Percentiles rank a stretch among this genome's conserved stretches.
These are phyloP conservation scores for Harrya chromipes DNA, from an alignment of 768 basidiomycete genomes.

Conservation along the genomic window DNA sequence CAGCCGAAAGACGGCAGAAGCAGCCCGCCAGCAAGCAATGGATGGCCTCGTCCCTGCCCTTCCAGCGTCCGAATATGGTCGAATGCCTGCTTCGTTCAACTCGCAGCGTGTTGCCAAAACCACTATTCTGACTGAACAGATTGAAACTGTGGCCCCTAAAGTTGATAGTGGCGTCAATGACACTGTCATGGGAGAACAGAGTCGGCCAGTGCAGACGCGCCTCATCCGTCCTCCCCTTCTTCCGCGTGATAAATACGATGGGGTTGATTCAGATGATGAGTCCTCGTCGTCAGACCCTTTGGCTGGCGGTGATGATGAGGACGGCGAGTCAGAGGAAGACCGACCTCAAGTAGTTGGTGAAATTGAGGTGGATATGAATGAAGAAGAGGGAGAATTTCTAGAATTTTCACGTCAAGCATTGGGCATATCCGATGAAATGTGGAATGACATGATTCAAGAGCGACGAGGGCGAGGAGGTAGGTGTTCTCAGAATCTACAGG, in stretches of 20 bases:
- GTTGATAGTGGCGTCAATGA: constrained; percentile 6
- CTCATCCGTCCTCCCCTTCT: constrained; percentile 76
- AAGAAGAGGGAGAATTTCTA: constrained; percentile 92
- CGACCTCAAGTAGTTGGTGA: constrained; percentile 81
- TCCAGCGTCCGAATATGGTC: constrained; percentile 82
- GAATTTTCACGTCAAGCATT: constrained; percentile 91
- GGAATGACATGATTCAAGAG: constrained; percentile 81
- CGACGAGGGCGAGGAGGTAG: constrained; percentile 78
- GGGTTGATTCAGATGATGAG: constrained; percentile 90
- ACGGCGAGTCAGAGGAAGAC: constrained; percentile 71
- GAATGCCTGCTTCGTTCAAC: constrained; percentile 74
- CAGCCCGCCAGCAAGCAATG: constrained; percentile 62
- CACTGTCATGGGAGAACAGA: neutral
- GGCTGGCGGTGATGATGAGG: constrained; percentile 41
- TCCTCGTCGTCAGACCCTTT: constrained; percentile 59
- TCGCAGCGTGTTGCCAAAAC: constrained; percentile 63
- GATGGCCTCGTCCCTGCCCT: constrained; percentile 79
- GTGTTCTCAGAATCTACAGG: constrained; percentile 23
- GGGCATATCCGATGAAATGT: constrained; percentile 86
- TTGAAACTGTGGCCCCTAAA: constrained; percentile 23
- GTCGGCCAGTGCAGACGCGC: constrained; percentile 31
- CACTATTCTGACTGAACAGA: constrained; percentile 42
- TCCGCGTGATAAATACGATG: constrained; percentile 82
- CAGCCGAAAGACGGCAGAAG: constrained; percentile 23
- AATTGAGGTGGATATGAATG: constrained; percentile 85